These are phyloP conservation scores for Aechmea fasciata DNA, from an alignment of 176 grass and related monocot genomes.

Conservation along the genomic window DNA sequence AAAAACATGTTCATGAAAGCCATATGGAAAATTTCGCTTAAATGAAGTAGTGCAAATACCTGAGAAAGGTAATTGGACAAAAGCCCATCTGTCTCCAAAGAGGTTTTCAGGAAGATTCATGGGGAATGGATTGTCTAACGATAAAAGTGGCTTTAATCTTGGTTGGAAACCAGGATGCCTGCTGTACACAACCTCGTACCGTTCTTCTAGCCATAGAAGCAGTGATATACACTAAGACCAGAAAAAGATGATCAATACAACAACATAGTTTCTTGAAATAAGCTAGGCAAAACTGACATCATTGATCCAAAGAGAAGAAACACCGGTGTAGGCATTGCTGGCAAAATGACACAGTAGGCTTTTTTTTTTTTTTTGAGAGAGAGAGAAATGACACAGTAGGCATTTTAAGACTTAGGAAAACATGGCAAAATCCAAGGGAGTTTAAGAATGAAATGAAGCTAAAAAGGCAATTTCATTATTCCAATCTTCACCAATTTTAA, in stretches of 20 bases:
- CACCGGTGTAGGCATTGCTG: background rate
- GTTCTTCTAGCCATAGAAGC: conserved; percentile 79
- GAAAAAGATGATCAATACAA: conserved; percentile 8
- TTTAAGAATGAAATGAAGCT: too few species aligned
- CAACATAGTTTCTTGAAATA: background rate
- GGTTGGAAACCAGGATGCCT: conserved; percentile 73
- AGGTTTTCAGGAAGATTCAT: conserved; percentile 85
- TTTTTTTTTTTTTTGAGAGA: too few species aligned
- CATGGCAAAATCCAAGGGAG: too few species aligned
- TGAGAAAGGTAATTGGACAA: conserved; percentile 87
- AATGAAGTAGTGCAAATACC: conserved; percentile 22
- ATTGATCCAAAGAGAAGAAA: background rate
- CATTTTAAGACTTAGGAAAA: too few species aligned
- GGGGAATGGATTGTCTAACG: conserved; percentile 89
- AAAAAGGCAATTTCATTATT: too few species aligned
- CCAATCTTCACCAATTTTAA: too few species aligned
- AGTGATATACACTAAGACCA: conserved; percentile 56
- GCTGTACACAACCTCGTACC: conserved; percentile 81
- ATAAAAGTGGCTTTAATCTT: conserved; percentile 71
- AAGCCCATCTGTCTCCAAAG: conserved; percentile 88
- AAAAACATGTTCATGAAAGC: background rate
- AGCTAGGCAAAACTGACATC: conserved; percentile 1
- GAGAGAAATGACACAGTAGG: too few species aligned
- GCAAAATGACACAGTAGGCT: too few species aligned
- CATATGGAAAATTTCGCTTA: background rate